Evolutionary conservation across 768 basidiomycete genomes (phyloP).

Genomic region (Myochromella boudieri): DNA sequence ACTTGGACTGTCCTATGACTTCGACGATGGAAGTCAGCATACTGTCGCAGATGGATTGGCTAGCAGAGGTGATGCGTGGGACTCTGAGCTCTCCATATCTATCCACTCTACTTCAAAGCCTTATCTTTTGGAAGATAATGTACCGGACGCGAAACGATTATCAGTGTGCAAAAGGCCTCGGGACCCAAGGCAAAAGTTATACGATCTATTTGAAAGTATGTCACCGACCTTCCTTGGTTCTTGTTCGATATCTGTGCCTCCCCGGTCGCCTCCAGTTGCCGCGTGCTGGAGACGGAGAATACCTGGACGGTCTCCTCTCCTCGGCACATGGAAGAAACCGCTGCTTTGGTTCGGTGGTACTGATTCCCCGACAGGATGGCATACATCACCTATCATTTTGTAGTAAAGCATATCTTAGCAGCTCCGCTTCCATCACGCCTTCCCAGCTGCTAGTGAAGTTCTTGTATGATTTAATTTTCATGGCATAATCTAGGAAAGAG

Average conservation of each 20-base stretch:
- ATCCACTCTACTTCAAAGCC: background rate
- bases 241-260: background rate
- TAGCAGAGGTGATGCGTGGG: no score
- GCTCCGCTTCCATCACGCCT: no score
- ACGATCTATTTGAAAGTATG: slow-evolving; percentile 15
- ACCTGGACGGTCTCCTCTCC: slow-evolving; percentile 2
- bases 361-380: slow-evolving; percentile 1
- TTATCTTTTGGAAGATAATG: background rate
- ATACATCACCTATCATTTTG: background rate
- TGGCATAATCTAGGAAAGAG: no score
- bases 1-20: slow-evolving; percentile 11
- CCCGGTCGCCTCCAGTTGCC: background rate
- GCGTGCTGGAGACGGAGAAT: background rate
- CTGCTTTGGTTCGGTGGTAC: slow-evolving; percentile 4
- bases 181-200: slow-evolving; percentile 7
- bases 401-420: no score
- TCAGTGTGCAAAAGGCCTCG: slow-evolving; percentile 4
- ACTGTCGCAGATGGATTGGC: no score
- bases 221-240: slow-evolving; percentile 13
- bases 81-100: no score
- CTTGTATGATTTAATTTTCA: no score
- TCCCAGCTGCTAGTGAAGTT: no score
- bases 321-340: slow-evolving; percentile 7
- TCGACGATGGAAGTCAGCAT: background rate
- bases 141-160: slow-evolving; percentile 6